Evolutionary conservation across 441 rosid genomes (phyloP), one percentile per base, ranked within the genome.

Genomic region (Gossypium aridum): DNA sequence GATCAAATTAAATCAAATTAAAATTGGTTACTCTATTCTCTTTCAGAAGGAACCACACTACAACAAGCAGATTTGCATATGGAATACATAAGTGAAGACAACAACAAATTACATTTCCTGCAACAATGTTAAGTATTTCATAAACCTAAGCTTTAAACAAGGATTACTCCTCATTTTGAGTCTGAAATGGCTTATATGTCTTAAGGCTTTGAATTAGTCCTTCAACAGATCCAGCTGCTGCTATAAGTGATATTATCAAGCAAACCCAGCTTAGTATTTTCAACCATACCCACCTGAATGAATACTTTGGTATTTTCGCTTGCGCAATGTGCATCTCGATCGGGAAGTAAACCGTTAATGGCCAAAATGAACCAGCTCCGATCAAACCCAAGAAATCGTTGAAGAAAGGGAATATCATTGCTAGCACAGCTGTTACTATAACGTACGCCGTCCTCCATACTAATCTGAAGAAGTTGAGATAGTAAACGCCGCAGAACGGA

Each of bases 361-460:
- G 98, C 92, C 95, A 94, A 56, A 94, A 92, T 0, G 92, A 83
- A 3, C 82, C 86, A 0, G 97, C 95, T 22, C 98, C 97, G 0
- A 92, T 80, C 13, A 94, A 91, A 14, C 96, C 95, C 73, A 91
- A 60, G 77, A 91, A 89, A 64, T 88, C 89, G 7, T 91, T 94
- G 89, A 94, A 94, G 86, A 94, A 92, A 2, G 98, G 98, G 43
- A 94, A 83, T 63, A 90, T 80, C 98, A 92, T 92, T 28, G 97
- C 97, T 2, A 87, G 1, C 3, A 92, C 67, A 0, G 92, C 81
- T 0, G 97, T 88, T 14, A 90, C 75, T 0, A 91, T 75, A 56
- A 94, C 98, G 28, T 87, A 94, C 0, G 63, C 9, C 1, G 89
- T 89, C 78, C 97, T 85, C 97, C 97, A 94, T 39, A 85, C 83